Conservation (phyloP, 371 early-diverging fungal species). For the Mortierella sp. region DNA sequence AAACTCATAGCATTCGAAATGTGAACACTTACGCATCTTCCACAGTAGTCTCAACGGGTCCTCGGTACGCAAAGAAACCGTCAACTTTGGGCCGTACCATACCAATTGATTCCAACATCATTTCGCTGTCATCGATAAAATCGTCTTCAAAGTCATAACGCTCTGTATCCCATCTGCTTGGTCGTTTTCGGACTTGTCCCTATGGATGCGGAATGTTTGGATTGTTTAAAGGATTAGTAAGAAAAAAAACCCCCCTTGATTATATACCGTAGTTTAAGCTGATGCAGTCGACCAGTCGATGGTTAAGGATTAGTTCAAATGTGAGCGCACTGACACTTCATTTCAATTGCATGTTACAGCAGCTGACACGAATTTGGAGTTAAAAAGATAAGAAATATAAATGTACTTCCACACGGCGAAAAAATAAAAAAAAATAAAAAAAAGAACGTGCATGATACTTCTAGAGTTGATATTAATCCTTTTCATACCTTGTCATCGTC, state of each 20-base stretch:
- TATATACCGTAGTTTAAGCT: too few relatives aligned
- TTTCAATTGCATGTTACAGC: not conserved
- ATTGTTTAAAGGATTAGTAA: too few relatives aligned
- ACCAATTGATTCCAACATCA: conserved; percentile 61
- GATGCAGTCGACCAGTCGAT: not conserved
- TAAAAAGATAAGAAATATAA: not conserved
- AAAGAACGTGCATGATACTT: not conserved
- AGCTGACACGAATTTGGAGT: not conserved
- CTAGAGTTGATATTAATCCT: not conserved
- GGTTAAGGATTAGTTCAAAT: not conserved
- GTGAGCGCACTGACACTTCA: not conserved
- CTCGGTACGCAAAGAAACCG: conserved; percentile 65
- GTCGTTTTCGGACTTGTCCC: conserved; percentile 22
- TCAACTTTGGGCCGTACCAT: conserved; percentile 56
- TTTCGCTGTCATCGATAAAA: conserved; percentile 68
- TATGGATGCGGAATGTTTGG: not conserved
- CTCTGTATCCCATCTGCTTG: conserved; percentile 54
- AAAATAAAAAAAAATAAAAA: not conserved
- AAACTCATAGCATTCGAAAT: not conserved
- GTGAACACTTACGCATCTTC: conserved; percentile 59
- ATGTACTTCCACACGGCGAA: too few relatives aligned
- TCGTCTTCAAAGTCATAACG: conserved; percentile 65
- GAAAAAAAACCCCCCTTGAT: too few relatives aligned
- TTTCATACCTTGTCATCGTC: conserved; percentile 34
- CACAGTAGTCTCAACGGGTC: conserved; percentile 58